Evolutionary conservation across 768 basidiomycete species (phyloP), one percentile per base, ranked within the genome.

Genomic region (Rhizopogon sp.): DNA sequence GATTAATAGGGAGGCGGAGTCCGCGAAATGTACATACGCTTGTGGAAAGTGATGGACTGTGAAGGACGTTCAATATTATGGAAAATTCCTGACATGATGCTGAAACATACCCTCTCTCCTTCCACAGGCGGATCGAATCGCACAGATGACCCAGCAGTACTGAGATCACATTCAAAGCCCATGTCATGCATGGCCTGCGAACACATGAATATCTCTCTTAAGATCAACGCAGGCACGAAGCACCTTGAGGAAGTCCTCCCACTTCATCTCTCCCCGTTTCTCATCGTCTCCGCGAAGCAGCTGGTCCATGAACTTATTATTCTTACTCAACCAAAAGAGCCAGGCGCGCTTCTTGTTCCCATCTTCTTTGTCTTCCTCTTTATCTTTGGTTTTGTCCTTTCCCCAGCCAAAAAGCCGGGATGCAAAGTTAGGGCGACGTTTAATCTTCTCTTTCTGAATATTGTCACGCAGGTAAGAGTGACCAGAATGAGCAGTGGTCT

Each of bases 61-160:
- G 22, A 40, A 17, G 11, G 39, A 9, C 33, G 29, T 39, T 33
- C 20, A 47, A 52, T 16, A 50, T 55, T 44, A 58, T 35, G 56
- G 55, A 9, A 6, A 39, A 46, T 42, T 33, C 37, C 8, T 13
- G 44, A 39, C 54, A 25, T 25, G 25, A 35, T 11, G 29, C 39
- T 28, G 29, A 29, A 39, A 40, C 77, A 67, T 58, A 80, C 80
- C 56, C 64, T 72, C 60, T 80, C 79, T 41, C 61, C 67, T 42
- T 67, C 63, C 60, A 83, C 73, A 16, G 87, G 90, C 46, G 89
- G 89, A 67, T 88, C 83, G 63, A 92, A 92, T 39, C 88, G 79
- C 37, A 92, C 90, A 66, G 87, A 88, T 10, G 88, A 90, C 2
- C 90, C 90, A 17, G 89, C 87, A 2, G 88, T 88, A 56, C 82